These are phyloP conservation scores for Aphanomyces astaci DNA, from an alignment of 352 stramenopile genomes.

Conservation along the genomic window DNA sequence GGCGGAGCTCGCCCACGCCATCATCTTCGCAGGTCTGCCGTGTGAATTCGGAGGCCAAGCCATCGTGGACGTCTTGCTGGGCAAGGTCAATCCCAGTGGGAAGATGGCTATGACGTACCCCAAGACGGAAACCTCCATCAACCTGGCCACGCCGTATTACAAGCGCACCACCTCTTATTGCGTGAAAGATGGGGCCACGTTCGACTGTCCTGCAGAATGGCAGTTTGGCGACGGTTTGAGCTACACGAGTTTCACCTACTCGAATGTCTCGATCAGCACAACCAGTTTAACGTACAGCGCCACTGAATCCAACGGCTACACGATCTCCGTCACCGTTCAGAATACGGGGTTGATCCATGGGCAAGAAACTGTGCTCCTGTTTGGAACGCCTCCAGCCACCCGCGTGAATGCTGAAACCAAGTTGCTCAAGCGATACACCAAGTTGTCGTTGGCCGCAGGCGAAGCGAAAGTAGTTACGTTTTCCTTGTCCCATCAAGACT, in stretches of 20 bases:
- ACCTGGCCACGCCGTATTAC: constrained; percentile 23
- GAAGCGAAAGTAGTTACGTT: constrained; percentile 35
- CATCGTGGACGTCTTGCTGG: constrained; percentile 60
- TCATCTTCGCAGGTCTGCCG: constrained; percentile 62
- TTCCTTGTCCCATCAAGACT: constrained; percentile 40
- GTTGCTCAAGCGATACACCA: constrained; percentile 68
- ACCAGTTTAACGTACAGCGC: constrained; percentile 28
- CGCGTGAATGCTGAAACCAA: constrained; percentile 70
- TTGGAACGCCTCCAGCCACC: constrained; percentile 54
- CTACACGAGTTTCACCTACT: constrained; percentile 60
- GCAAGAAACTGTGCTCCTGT: constrained; percentile 69
- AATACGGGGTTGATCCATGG: constrained; percentile 35
- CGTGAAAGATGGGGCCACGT: constrained; percentile 30
- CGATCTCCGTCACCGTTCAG: constrained; percentile 34
- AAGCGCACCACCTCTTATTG: constrained; percentile 27
- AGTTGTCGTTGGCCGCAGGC: constrained; percentile 49
- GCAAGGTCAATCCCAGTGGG: constrained; percentile 58
- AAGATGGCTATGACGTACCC: constrained; percentile 79
- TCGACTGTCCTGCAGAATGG: constrained; percentile 35
- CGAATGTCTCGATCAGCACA: constrained; percentile 39
- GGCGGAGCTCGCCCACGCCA: constrained; percentile 41
- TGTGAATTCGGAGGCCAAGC: constrained; percentile 72
- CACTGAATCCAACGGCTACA: constrained; percentile 27
- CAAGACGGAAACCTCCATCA: constrained; percentile 28
- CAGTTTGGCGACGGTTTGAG: constrained; percentile 58